Base-by-base conservation (phyloP, 2,329 filamentous ascomycete species). In the Ploettnerulaceae sp. region DNA sequence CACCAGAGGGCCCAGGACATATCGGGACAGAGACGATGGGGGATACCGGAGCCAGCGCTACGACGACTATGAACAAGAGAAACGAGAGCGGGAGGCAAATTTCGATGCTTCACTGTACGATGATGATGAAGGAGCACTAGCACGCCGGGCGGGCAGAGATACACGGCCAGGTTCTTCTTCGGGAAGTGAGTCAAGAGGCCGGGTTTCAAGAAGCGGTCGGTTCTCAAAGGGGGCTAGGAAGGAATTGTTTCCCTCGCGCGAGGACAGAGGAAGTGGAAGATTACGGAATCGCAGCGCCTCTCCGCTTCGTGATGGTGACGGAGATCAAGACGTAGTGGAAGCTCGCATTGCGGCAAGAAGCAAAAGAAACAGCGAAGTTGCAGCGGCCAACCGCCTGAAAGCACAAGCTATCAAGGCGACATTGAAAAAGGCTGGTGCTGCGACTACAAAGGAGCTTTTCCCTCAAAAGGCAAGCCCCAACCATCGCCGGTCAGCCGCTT, bases 51-150 rank as follows among this genome's bases (percentile, higher is more conserved):
- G 69, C 45, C 59, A 61, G 48, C 65, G 69, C 37, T 72, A 73
- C 39, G 69, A 72, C 36, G 69, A 69, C 33, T 57, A 63, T 4
- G 70, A 67, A 58, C 69, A 64, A 52, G 60, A 64, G 24, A 64
- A 66, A 42, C 61, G 64, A 12, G 74, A 78, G 4, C 71, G 75
- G 26, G 69, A 76, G 26, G 70, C 73, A 49, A 67, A 70, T 0
- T 91, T 89, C 57, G 81, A 86, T 58, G 85, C 82, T 26, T 86
- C 79, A 59, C 84, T 95, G 72, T 95, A 94, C 66, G 89, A 93
- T 55, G 89, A 95, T 59, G 77, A 78, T 49, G 67, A 67, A 29
- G 54, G 60, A 24, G 60, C 62, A 5, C 49, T 59, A 24, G 61
- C 61, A 14, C 58, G 67, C 12, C 67, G 57, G 54, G 32, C 56